Evolutionary conservation across 2,329 filamentous ascomycete genomes (phyloP), one percentile per base, ranked within the genome.

Genomic region (Graphilbum sp.): DNA sequence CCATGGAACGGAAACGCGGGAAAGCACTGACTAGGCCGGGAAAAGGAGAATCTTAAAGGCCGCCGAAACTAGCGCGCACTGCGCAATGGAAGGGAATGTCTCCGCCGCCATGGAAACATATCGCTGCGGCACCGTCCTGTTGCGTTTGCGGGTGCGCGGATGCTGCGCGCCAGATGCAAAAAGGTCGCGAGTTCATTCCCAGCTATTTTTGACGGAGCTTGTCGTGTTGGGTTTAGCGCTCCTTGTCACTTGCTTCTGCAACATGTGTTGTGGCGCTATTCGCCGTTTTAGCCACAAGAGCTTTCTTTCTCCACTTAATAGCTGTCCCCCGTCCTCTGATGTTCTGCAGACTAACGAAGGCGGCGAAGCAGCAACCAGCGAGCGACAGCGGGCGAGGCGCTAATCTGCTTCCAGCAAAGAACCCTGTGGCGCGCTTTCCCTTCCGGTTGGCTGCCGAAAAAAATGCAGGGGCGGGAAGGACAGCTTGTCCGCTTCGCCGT

Each of bases 31-130:
- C 87, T 96, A 96, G 49, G 88, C 82, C 23, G 88, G 88, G 59
- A 94, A 90, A 40, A 96, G 69, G 42, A 96, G 74, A 44, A 95
- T 66, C 63, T 96, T 96, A 57, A 96, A 74, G 25, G 86, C 85
- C 19, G 82, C 79, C 40, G 87, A 80, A 47, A 92, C 77, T 48
- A 93, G 62, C 48, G 85, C 84, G 66, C 80, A 87, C 64, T 95
- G 87, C 56, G 75, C 65, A 58, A 96, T 69, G n/a, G 87, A 83
- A 40, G 90, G 90, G 56, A 87, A 86, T 39, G 75, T 60, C 46
- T 88, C 82, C 34, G 41, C 39, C 53, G 76, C 68, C 85, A 93
- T 93, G 8, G 39, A 34, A 29, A 34, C 42, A 45, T 44, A 16
- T 41, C 39, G 36, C 29, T 35, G 7, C 18, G 11, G 24, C 25